Evolutionary conservation across 192 early-diverging fungal genomes (phyloP).

Genomic region (Chytriomyces hyalinus): DNA sequence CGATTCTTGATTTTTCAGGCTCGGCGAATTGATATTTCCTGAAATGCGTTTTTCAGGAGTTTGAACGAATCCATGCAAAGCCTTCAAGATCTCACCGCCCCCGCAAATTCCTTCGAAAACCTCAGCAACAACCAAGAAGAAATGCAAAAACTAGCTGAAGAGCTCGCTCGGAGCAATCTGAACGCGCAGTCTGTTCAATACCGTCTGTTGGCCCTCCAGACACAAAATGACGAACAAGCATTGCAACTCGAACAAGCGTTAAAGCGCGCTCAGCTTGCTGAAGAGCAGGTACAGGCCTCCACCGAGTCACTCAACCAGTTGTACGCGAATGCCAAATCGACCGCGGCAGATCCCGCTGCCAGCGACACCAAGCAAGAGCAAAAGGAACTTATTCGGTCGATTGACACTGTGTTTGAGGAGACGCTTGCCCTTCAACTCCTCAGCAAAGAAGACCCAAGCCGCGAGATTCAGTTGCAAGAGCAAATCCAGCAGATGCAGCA

Average conservation of each 20-base stretch:
- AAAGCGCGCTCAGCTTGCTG: constrained; percentile 5
- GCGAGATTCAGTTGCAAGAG: constrained; percentile 19
- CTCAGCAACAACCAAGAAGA: not conserved
- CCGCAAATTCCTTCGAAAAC: constrained; percentile 24
- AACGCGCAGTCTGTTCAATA: constrained; percentile 20
- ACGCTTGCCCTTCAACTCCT: constrained; percentile 8
- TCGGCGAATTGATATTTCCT: too few relatives aligned
- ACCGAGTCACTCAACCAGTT: constrained; percentile 18
- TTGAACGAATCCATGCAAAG: constrained; percentile 8
- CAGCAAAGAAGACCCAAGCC: constrained; percentile 6
- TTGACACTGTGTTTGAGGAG: constrained; percentile 25
- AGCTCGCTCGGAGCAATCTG: constrained; percentile 1
- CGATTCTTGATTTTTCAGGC: not conserved
- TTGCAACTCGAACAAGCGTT: constrained; percentile 15
- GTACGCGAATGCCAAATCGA: constrained; percentile 4
- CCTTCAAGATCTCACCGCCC: constrained; percentile 7
- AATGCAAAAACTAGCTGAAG: not conserved
- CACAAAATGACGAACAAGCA: constrained; percentile 3
- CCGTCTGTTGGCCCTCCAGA: constrained; percentile 17
- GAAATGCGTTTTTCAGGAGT: not conserved
- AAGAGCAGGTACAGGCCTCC: constrained; percentile 2
- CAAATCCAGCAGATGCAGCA: constrained; percentile 27
- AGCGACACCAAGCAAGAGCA: constrained; percentile 16
- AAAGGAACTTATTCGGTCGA: constrained; percentile 15
- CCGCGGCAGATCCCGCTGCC: not conserved